Evolutionary conservation across 352 stramenopile genomes (phyloP).

Genomic region (Blastocystis sp.): DNA sequence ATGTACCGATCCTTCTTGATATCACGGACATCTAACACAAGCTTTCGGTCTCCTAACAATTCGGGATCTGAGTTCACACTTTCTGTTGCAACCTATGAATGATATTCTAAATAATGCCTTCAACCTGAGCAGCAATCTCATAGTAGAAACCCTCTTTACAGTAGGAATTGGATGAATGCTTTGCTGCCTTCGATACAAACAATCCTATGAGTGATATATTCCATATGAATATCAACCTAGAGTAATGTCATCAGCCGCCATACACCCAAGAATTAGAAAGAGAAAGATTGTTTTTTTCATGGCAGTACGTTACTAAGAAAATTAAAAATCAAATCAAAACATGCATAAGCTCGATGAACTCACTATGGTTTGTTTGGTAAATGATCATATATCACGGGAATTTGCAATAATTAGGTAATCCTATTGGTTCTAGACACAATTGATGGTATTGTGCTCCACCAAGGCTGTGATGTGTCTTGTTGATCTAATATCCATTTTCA

Average conservation of each 20-base stretch:
- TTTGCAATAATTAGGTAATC: too few species aligned
- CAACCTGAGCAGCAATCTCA: constrained; percentile 12
- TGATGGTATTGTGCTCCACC: too few species aligned
- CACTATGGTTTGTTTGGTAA: too few species aligned
- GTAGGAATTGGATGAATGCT: not conserved
- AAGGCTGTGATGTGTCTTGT: too few species aligned
- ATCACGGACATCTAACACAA: constrained; percentile 7
- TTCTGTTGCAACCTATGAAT: not conserved
- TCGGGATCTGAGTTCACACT: constrained; percentile 3
- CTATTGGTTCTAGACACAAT: too few species aligned
- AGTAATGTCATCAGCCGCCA: not conserved
- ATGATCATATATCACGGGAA: too few species aligned
- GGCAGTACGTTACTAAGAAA: not conserved
- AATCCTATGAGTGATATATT: not conserved
- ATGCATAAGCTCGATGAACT: not conserved
- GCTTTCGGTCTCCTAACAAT: not conserved
- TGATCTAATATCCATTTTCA: too few species aligned
- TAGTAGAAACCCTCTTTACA: constrained; percentile 41
- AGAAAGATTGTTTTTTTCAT: not conserved
- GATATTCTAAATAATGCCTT: not conserved
- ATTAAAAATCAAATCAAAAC: not conserved
- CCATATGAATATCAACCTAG: not conserved
- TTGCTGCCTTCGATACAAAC: constrained; percentile 14
- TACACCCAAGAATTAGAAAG: not conserved
- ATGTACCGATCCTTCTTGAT: constrained; percentile 14